Conservation (phyloP, 306 rosid genomes). For the Citrullus amarus region DNA sequence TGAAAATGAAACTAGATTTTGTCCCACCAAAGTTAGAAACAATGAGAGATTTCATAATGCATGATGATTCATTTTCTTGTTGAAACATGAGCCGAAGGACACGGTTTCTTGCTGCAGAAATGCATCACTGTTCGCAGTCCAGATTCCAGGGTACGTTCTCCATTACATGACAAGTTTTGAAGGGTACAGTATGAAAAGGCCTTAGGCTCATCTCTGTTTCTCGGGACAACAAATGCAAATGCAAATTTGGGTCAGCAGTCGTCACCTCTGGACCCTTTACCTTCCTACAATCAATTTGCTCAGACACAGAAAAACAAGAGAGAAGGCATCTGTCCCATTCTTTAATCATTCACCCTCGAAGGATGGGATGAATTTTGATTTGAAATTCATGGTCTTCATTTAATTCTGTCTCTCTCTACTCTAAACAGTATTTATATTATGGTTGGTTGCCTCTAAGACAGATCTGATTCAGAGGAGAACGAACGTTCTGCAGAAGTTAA, state of each 20-base stretch:
- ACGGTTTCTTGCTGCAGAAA: conserved; percentile 9
- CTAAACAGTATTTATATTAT: not conserved
- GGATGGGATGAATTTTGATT: not conserved
- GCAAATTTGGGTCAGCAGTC: conserved; percentile 39
- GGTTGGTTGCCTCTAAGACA: not conserved
- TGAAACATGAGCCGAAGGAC: conserved; percentile 8
- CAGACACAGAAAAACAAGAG: conserved; percentile 4
- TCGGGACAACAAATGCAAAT: conserved; percentile 35
- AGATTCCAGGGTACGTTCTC: conserved; percentile 7
- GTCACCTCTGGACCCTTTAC: conserved; percentile 28
- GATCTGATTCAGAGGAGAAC: not conserved
- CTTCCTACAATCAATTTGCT: conserved; percentile 29
- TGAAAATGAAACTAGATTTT: not conserved
- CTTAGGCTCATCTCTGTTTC: conserved; percentile 63
- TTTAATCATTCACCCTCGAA: conserved; percentile 1
- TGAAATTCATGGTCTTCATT: conserved; percentile 1
- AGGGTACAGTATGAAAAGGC: conserved; percentile 49
- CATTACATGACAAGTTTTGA: conserved; percentile 20
- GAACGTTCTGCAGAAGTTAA: not conserved
- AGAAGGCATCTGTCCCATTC: conserved; percentile 1
- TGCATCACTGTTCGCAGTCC: not conserved
- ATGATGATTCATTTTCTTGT: conserved; percentile 6
- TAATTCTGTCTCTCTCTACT: not conserved
- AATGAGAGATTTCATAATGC: not conserved
- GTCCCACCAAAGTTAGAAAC: conserved; percentile 1